Evolutionary conservation across 2,329 filamentous ascomycete genomes (phyloP).

Genomic region (Colletotrichum sp.): DNA sequence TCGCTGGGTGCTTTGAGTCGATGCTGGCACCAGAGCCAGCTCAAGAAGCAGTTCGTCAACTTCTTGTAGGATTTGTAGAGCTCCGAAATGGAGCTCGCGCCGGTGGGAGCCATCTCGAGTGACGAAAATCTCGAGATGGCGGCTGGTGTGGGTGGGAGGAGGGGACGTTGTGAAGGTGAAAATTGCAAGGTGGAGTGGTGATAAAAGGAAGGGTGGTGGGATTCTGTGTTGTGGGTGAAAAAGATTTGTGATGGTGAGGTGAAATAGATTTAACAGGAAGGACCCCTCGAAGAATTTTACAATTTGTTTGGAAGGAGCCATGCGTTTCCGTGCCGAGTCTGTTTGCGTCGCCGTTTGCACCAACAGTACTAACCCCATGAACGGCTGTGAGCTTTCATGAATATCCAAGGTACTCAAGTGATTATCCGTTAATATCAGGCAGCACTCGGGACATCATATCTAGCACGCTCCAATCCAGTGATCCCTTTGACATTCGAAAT

Average conservation of each 20-base stretch:
- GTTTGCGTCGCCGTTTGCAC: too few species aligned
- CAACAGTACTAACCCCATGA: too few species aligned
- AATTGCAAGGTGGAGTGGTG: not conserved
- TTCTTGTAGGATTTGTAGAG: not conserved
- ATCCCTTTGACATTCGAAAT: too few species aligned
- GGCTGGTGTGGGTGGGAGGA: not conserved
- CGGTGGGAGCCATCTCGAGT: not conserved
- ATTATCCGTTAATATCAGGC: too few species aligned
- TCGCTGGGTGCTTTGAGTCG: not conserved
- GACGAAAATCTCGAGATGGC: rapidly evolving
- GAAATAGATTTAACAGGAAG: not conserved
- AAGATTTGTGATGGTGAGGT: not conserved
- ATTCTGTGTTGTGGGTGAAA: not conserved
- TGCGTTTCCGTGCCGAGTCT: too few species aligned
- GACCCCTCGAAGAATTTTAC: not conserved
- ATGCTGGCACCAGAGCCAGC: not conserved
- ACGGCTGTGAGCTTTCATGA: too few species aligned
- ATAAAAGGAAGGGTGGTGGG: not conserved
- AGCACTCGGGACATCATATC: too few species aligned
- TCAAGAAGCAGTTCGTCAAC: not conserved
- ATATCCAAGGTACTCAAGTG: too few species aligned
- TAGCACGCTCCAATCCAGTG: too few species aligned
- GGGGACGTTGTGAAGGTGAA: not conserved
- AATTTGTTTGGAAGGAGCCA: not conserved
- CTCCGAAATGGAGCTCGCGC: not conserved